Evolutionary conservation across 2,329 filamentous ascomycete genomes (phyloP), one percentile per base, ranked within the genome.

Genomic region (Balansia obtecta): DNA sequence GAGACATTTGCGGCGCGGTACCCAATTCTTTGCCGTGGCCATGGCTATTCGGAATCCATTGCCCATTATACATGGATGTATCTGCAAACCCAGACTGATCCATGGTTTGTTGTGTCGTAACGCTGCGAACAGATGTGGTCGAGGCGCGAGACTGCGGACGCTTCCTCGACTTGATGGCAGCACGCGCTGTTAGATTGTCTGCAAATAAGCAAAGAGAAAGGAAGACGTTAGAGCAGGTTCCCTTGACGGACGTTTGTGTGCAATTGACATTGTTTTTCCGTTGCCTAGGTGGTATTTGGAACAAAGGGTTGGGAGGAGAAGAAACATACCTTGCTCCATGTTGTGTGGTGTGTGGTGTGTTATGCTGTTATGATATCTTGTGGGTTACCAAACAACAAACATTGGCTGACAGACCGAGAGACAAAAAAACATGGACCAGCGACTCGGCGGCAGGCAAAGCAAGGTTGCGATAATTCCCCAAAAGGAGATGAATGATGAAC

Each of bases 51-150:
- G 66, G 54, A 48, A 73, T 63, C 77, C 77, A 80, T 65, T 75
- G 72, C 33, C 70, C 65, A 18, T 65, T 60, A 55, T 76, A 79
- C 55, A 72, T 65, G 46, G 69, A 68, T 44, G 68, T n/a, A 61
- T 30, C 70, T 44, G 64, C 59, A 53, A 75, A 74, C 51, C 58
- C 61, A 18, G 65, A 63, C 49, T 73, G 73, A 37, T 80, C 77
- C 53, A 77, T 65, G 52, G 67, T 74, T 18, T 72, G 68, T 57
- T 78, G 75, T 2, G 74, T 75, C 38, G 69, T 66, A 55, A 67
- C 68, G 63, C 76, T 79, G 57, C 77, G 76, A 48, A 77, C 71
- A 12, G 77, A 80, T 20, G 75, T 71, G 30, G 76, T 80, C 33
- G 76, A 80, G 48, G 71, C 77, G 58, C 74, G 70, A 46, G 76